A percentile compares a stretch with the other conserved stretches of the same genome.
Evolutionary conservation across 495 filamentous ascomycete genomes (phyloP).

Genomic region (Aspergillus baeticus): DNA sequence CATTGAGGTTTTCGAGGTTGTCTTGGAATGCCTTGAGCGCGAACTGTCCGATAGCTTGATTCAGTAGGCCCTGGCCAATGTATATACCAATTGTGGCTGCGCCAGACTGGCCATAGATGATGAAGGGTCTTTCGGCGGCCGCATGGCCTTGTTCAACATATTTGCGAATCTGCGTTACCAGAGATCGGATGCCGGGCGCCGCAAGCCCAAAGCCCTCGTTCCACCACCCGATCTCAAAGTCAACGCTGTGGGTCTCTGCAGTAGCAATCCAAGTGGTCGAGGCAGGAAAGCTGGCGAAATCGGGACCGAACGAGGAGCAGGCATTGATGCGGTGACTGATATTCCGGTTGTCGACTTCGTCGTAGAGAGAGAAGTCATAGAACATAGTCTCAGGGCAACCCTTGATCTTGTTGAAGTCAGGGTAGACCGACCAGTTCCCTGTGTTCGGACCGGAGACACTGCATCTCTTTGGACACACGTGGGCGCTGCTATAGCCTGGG

Average conservation of each 20-base stretch:
- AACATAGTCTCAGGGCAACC: conserved; percentile 29
- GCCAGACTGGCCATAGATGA: conserved; percentile 21
- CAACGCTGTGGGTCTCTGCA: conserved; percentile 10
- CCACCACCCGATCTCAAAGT: conserved; percentile 28
- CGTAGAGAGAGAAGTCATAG: conserved; percentile 30
- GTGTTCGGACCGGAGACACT: conserved; percentile 26
- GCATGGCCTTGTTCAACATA: conserved; percentile 22
- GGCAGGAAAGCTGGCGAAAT: conserved; percentile 18
- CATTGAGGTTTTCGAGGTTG: conserved; percentile 17
- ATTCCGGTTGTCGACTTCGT: conserved; percentile 27
- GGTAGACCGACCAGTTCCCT: conserved; percentile 34
- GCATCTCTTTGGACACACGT: conserved; percentile 32
- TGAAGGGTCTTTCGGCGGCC: conserved; percentile 11
- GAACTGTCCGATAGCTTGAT: conserved; percentile 19
- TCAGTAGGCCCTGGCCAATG: conserved; percentile 28
- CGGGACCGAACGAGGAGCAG: conserved; percentile 31
- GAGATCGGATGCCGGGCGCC: conserved; percentile 12
- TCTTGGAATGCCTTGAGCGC: conserved; percentile 22
- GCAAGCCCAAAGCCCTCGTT: conserved; percentile 14
- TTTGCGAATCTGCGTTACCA: conserved; percentile 24
- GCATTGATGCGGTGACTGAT: conserved; percentile 28
- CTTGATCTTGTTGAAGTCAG: conserved; percentile 20
- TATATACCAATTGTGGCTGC: conserved; percentile 23
- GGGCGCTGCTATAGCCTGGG: conserved; percentile 20
- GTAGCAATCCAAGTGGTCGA: not conserved